Evolutionary conservation across 176 grass and related monocot species (phyloP), one percentile per base, ranked within the genome.

Genomic region (Zoysia japonica): DNA sequence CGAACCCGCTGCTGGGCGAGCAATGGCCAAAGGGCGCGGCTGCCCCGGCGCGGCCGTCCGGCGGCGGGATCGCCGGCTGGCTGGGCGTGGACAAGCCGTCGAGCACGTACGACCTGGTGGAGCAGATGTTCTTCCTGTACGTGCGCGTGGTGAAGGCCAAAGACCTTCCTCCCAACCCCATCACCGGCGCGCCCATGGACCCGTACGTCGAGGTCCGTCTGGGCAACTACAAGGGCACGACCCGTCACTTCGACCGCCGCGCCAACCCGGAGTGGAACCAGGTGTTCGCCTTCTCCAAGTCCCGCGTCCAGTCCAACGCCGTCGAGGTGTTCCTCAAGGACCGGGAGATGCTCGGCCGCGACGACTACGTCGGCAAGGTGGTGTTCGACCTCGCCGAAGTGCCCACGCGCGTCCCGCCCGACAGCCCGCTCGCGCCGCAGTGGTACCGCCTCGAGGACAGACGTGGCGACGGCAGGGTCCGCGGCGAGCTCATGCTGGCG

Each of bases 61-160:
- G 71, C 2, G 78, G 87, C 73, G 85, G 78, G 9, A 60, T 92
- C 66, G 85, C 83, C 4, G 85, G 89, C 2, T 85, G 85, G 82
- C 87, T 87, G 2, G 87, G 87, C 74, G 82, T 75, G 16, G 94
- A 97, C 85, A 97, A 97, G 87, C 85, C 91, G 53, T 90, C 91
- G 15, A 94, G 94, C 87, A 97, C 94, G 1, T 97, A 94, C 70
- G 94, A 97, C 82, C 85, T 97, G 12, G 94, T 97, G 39, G 91
- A 97, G 83, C 94, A 97, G 87, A 94, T 90, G 89, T 94, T 88
- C 89, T 97, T 90, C 87, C 89, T 97, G 14, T 97, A 97, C 74
- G 91, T 97, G 57, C 87, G 91, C 72, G 94, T 97, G 1, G 91
- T 94, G 1, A 97, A 97, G 85, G 91, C 91, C 65, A 94, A 88